phyloP scores from a whole-genome alignment of 176 grass and related monocot species.

The Carex kokanica region DNA sequence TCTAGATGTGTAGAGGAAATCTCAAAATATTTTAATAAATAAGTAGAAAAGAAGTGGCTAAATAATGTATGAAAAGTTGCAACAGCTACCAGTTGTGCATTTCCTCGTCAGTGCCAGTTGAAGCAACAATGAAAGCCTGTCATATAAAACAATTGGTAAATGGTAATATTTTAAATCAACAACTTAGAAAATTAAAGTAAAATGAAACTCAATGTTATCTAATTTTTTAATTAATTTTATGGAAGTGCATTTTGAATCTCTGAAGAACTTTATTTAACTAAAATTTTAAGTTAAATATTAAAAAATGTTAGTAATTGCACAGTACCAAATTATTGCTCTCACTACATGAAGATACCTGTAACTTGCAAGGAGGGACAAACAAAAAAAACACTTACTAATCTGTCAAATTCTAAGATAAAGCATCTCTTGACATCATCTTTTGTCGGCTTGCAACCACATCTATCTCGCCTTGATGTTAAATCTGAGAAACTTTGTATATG shows the following conservation, averaged over 20 bases:
- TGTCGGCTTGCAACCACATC: conserved; percentile 95
- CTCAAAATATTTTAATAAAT: background rate
- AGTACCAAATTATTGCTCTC: background rate
- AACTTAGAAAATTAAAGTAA: background rate
- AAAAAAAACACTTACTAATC: conserved; percentile 53
- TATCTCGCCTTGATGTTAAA: conserved; percentile 85
- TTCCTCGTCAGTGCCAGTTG: conserved; percentile 86
- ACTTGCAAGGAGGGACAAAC: background rate
- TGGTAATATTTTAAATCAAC: background rate
- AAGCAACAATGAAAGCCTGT: conserved; percentile 96
- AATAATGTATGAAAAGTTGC: conserved; percentile 4
- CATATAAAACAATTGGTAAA: conserved; percentile 4
- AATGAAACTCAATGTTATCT: background rate
- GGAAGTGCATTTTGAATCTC: background rate
- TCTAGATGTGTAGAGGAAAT: background rate
- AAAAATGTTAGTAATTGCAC: background rate
- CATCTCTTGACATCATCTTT: conserved; percentile 96
- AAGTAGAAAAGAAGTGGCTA: background rate
- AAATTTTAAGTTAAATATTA: background rate
- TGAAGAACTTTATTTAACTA: conserved; percentile 1
- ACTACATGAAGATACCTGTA: background rate
- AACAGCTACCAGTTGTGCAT: conserved; percentile 79
- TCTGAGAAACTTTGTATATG: conserved; percentile 92
- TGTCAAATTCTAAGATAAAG: conserved; percentile 97
- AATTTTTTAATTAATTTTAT: background rate